Percentiles rank a stretch among this genome's conserved stretches.
Evolutionary conservation across 2,329 filamentous ascomycete species (phyloP).

Genomic region (Fusarium penzigii): DNA sequence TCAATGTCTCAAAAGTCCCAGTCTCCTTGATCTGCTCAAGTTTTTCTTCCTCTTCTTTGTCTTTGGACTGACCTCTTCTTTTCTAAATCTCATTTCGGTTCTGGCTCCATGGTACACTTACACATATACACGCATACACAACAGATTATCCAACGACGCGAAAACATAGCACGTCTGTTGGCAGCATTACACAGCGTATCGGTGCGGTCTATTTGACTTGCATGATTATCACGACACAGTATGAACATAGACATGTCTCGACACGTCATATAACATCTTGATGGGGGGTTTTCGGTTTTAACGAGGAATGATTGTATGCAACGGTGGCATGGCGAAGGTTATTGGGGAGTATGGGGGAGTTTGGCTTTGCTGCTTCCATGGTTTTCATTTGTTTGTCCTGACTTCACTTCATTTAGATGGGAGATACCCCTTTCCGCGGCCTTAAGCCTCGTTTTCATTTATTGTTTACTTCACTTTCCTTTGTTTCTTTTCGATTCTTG

Average conservation of each 20-base stretch:
- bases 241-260: constrained; percentile 15
- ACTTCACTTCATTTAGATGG: constrained; percentile 38
- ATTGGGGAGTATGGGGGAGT: constrained; percentile 19
- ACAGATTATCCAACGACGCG: background rate
- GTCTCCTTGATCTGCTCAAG: constrained; percentile 27
- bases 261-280: constrained; percentile 19
- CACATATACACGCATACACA: background rate
- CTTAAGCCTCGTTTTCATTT: constrained; percentile 16
- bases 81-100: background rate
- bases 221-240: constrained; percentile 4
- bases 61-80: background rate
- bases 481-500: constrained; percentile 1
- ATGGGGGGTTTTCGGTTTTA: constrained; percentile 16
- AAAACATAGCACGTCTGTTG: background rate
- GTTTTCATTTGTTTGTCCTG: constrained; percentile 16
- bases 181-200: background rate
- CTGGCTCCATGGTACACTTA: background rate
- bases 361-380: constrained; percentile 6
- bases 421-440: constrained; percentile 40
- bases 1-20: constrained; percentile 36
- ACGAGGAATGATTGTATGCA: constrained; percentile 32
- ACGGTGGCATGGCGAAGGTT: constrained; percentile 16
- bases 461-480: constrained; percentile 8
- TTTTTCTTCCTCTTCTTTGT: background rate
- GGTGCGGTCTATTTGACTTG: background rate